Base-by-base conservation (phyloP, 345 rosid genomes). In the Gossypioides kirkii region DNA sequence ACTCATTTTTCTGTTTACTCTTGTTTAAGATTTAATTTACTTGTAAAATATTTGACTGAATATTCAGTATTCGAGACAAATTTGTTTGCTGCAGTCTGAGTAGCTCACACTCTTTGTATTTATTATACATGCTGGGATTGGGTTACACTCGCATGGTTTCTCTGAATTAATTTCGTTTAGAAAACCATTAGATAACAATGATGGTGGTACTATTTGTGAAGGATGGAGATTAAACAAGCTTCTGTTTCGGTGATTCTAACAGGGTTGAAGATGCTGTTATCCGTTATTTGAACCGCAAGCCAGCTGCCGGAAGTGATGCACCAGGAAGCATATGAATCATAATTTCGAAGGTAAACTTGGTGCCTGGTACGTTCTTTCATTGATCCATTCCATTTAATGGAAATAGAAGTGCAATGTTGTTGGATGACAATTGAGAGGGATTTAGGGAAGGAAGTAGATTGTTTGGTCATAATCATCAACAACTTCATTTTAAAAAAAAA, bases 401-500 rank as follows among this genome's bases (percentile, higher is more conserved):
- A 76, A 55, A 58, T 72, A 60, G 80, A 45, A 12, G 26, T 65
- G 49, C 49, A 54, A 7, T 79, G 69, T 65, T 73, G 56, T 36
- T 61, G 56, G 61, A 43, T 61, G 75, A 63, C 52, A 43, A 41
- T 65, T 47, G 50, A 12, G 64, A 67, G 65, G 73, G 55, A 63
- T 79, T 76, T 61, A 71, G 68, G 38, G 2, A 13, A 59, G 62
- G 76, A 69, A 14, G 76, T 72, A 76, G 53, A 70, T 22, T 65
- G 36, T 65, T 43, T 65, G 43, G 70, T 32, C 36, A 65, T 11
- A 65, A 65, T 5, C 45, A 65, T 23, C 36, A 22, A 45, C 32
- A 36, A 70, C 69, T 69, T 12, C 47, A 50, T 67, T 4, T 3
- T n/a, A n/a, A 22, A 5, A 65, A 20, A 41, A 66, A 28, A 26